Evolutionary conservation across 352 stramenopile species (phyloP).

Genomic region (Phytophthora constricta): DNA sequence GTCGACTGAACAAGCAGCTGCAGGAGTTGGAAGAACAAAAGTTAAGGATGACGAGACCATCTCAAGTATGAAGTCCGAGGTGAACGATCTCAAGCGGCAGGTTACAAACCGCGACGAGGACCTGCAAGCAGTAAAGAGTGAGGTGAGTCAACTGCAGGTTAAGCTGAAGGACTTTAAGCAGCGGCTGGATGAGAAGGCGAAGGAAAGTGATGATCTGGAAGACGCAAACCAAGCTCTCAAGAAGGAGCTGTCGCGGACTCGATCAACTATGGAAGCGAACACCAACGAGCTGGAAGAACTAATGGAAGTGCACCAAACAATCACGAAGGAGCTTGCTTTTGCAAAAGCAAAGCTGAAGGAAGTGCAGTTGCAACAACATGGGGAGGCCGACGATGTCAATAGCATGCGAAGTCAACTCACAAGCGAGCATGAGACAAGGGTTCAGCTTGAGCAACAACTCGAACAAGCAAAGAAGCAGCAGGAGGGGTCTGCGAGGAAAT

Average conservation of each 20-base stretch:
- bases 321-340: constrained; percentile 32
- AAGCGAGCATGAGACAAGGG: constrained; percentile 29
- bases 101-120: constrained; percentile 32
- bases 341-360: constrained; percentile 36
- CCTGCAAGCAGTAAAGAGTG: constrained; percentile 23
- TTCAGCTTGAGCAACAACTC: constrained; percentile 32
- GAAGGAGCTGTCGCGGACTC: constrained; percentile 35
- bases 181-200: constrained; percentile 29
- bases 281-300: constrained; percentile 28
- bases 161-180: constrained; percentile 29
- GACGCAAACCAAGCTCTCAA: constrained; percentile 41
- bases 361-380: constrained; percentile 21
- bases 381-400: constrained; percentile 18
- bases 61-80: constrained; percentile 24
- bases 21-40: constrained; percentile 42
- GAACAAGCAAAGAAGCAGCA: constrained; percentile 32
- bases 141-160: constrained; percentile 25
- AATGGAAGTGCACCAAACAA: constrained; percentile 22
- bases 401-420: constrained; percentile 27
- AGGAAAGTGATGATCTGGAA: constrained; percentile 35
- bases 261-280: constrained; percentile 26
- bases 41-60: constrained; percentile 35
- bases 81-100: constrained; percentile 31
- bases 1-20: constrained; percentile 26
- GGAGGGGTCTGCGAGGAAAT: constrained; percentile 25